Conservation (phyloP, 2,329 filamentous ascomycete genomes). For the Monilinia aucupariae region DNA sequence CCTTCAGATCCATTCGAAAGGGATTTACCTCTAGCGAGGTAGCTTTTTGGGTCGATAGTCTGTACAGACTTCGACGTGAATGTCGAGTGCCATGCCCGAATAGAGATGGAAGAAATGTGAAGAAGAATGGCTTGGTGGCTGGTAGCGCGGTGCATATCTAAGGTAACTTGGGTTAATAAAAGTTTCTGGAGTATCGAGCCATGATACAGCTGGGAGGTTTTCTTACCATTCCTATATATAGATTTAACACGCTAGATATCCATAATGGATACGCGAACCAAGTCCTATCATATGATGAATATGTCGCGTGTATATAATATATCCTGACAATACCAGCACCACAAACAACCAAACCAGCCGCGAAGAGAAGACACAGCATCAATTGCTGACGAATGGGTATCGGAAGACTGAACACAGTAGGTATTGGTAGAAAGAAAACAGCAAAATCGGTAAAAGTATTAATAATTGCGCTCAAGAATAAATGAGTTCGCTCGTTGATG, state of each 20-base stretch:
- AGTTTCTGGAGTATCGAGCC: background rate
- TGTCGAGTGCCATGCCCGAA: background rate
- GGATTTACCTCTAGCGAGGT: background rate
- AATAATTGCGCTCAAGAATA: slow-evolving; percentile 49
- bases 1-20: background rate
- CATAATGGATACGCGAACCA: slow-evolving; percentile 36
- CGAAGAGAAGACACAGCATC: slow-evolving; percentile 44
- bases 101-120: slow-evolving; percentile 34
- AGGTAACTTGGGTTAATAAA: background rate
- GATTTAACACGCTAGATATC: slow-evolving; percentile 37
- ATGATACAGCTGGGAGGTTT: background rate
- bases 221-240: slow-evolving; percentile 41
- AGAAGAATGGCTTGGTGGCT: slow-evolving; percentile 42
- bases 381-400: slow-evolving; percentile 44
- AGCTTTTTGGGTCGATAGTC: background rate
- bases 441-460: slow-evolving; percentile 55
- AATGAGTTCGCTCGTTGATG: slow-evolving; percentile 45
- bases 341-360: slow-evolving; percentile 43
- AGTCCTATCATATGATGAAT: slow-evolving; percentile 32
- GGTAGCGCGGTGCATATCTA: slow-evolving; percentile 42
- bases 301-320: slow-evolving; percentile 34
- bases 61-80: background rate
- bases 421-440: slow-evolving; percentile 46
- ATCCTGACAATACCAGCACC: slow-evolving; percentile 37
- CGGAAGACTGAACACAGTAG: slow-evolving; percentile 41